Evolutionary conservation across 768 basidiomycete genomes (phyloP).

Genomic region (Tubosaeta sp.): DNA sequence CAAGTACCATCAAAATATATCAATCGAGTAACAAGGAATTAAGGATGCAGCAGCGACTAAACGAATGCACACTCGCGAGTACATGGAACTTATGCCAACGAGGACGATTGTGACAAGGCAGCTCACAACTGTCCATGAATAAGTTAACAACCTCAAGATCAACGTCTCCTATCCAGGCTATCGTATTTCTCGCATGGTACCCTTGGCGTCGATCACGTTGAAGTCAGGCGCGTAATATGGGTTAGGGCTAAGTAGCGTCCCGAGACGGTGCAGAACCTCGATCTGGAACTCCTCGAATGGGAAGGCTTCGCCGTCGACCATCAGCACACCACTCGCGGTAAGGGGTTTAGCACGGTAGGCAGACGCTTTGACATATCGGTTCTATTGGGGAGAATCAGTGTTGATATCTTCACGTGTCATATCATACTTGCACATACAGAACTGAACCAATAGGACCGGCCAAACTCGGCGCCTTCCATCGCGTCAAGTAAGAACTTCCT

Average conservation of each 20-base stretch:
- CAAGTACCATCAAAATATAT: background rate
- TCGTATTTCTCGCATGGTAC: constrained; percentile 14
- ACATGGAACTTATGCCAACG: background rate
- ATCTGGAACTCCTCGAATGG: constrained; percentile 75
- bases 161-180: constrained; percentile 5
- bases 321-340: constrained; percentile 47
- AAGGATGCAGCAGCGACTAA: background rate
- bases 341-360: constrained; percentile 71
- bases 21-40: background rate
- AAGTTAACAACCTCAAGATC: background rate
- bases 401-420: too few relatives aligned
- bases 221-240: constrained; percentile 55
- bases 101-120: background rate
- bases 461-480: constrained; percentile 60
- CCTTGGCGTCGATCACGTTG: constrained; percentile 23
- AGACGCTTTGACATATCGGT: constrained; percentile 67
- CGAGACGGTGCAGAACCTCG: constrained; percentile 67
- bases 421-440: constrained; percentile 45
- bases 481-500: constrained; percentile 48
- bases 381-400: constrained; percentile 37
- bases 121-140: background rate
- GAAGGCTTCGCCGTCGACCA: constrained; percentile 76
- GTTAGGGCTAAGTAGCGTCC: constrained; percentile 59
- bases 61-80: background rate
- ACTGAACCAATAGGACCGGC: constrained; percentile 57